Evolutionary conservation across 1,284 basidiomycete species (phyloP).

Genomic region (Termitomyces sp.): DNA sequence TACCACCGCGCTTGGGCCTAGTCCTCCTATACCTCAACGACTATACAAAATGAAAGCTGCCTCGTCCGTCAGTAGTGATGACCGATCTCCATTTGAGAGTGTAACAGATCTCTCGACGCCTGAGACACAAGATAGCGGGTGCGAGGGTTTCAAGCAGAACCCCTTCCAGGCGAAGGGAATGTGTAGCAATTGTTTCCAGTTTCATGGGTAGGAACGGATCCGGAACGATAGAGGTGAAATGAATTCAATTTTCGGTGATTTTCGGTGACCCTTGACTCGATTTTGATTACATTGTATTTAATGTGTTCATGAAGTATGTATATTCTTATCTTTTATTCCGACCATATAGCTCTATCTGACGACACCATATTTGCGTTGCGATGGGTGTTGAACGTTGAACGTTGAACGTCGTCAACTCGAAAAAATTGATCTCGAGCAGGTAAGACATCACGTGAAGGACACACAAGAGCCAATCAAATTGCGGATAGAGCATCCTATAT

Average conservation of each 20-base stretch:
- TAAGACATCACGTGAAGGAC: slow-evolving; percentile 8
- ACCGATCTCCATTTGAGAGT: slow-evolving; percentile 50
- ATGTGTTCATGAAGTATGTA: slow-evolving; percentile 3
- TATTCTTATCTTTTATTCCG: slow-evolving; percentile 12
- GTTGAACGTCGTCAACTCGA: neutral
- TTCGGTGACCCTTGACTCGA: neutral
- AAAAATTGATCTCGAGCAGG: too few relatives aligned
- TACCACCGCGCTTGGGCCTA: slow-evolving; percentile 5
- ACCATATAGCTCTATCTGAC: neutral
- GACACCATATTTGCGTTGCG: too few relatives aligned
- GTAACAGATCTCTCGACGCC: slow-evolving; percentile 26
- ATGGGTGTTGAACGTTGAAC: neutral
- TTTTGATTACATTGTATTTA: slow-evolving; percentile 10
- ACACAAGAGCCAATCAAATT: slow-evolving; percentile 15
- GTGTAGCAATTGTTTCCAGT: slow-evolving; percentile 56
- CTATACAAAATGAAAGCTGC: slow-evolving; percentile 14
- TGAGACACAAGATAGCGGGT: slow-evolving; percentile 25
- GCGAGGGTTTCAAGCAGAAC: slow-evolving; percentile 53
- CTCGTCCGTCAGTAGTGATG: slow-evolving; percentile 30
- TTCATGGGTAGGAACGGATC: slow-evolving; percentile 32
- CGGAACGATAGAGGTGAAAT: neutral
- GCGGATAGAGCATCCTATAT: slow-evolving; percentile 10
- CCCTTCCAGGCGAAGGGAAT: slow-evolving; percentile 58
- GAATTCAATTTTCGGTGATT: neutral
- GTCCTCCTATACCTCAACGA: slow-evolving; percentile 18